A percentile compares a stretch with the other conserved stretches of the same genome.
phyloP scores from a whole-genome alignment of 495 filamentous ascomycete species.

The Neurospora pannonica region DNA sequence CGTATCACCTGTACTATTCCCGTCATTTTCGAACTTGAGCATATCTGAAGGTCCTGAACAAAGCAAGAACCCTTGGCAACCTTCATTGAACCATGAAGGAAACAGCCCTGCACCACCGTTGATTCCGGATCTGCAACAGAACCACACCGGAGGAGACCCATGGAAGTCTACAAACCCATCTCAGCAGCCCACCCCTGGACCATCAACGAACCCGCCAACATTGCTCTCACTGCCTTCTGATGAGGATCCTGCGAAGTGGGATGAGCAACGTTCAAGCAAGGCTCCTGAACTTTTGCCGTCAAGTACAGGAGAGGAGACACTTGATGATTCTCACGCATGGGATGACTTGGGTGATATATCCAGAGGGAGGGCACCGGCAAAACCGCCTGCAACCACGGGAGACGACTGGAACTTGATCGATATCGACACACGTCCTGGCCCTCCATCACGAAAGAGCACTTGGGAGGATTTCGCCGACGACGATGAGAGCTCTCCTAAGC shows the following conservation, averaged over 20 bases:
- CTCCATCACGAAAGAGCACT: constrained; percentile 25
- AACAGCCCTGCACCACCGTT: constrained; percentile 6
- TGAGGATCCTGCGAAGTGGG: constrained; percentile 25
- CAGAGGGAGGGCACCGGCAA: constrained; percentile 24
- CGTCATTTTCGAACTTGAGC: constrained; percentile 28
- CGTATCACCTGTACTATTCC: constrained; percentile 13
- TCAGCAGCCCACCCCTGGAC: constrained; percentile 20
- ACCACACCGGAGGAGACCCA: constrained; percentile 21
- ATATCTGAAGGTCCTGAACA: constrained; percentile 13
- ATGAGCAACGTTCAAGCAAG: constrained; percentile 19
- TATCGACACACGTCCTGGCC: constrained; percentile 25
- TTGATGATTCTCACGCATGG: constrained; percentile 36
- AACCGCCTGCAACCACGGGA: constrained; percentile 14
- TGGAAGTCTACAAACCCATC: constrained; percentile 29
- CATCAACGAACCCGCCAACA: constrained; percentile 14
- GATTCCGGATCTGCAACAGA: constrained; percentile 16
- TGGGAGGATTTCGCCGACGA: constrained; percentile 31
- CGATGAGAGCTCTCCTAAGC: constrained; percentile 16
- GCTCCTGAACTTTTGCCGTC: constrained; percentile 1
- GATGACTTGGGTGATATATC: constrained; percentile 26
- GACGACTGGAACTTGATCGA: constrained; percentile 44
- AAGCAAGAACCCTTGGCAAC: constrained; percentile 47
- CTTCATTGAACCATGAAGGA: constrained; percentile 21
- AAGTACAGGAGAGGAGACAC: constrained; percentile 16
- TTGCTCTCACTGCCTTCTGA: constrained; percentile 23